Evolutionary conservation across 345 rosid species (phyloP), one percentile per base, ranked within the genome.

Genomic region (Orychophragmus violaceus): DNA sequence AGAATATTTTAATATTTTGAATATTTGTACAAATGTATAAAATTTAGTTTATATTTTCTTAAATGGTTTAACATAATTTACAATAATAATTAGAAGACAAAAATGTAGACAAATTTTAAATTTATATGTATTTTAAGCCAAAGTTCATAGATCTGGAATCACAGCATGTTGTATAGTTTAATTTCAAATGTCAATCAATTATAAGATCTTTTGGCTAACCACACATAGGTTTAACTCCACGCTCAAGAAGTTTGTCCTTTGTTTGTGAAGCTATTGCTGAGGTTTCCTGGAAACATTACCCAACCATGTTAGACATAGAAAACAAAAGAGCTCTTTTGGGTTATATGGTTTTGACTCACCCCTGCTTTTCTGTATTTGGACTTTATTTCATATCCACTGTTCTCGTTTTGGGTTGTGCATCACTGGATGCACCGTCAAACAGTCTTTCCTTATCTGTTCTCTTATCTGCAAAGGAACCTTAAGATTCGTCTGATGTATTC

Each of bases 351-450:
- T 45, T 9, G 13, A 32, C 68, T 80, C 74, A 83, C 90, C 78
- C 70, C 85, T 29, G 82, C 67, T 81, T 85, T 72, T n/a, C 83
- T 74, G 77, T 92, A 92, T 79, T 89, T 87, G 18, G 95, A 89
- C 64, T 81, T 83, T 41, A 92, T 90, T 82, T 92, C 97, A n/a
- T n/a, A n/a, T n/a, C n/a, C n/a, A n/a, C n/a, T n/a, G n/a, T n/a
- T n/a, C n/a, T n/a, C n/a, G n/a, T n/a, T n/a, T n/a, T n/a, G n/a
- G n/a, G n/a, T n/a, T n/a, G n/a, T n/a, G n/a, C n/a, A n/a, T n/a
- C n/a, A n/a, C n/a, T n/a, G n/a, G n/a, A n/a, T n/a, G n/a, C n/a
- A n/a, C n/a, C n/a, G 60, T 87, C 92, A 23, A 91, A 87, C 53
- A 87, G 71, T 72, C 59, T 83, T 59, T 85, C 87, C 76, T 67